A percentile compares a stretch with the other conserved stretches of the same genome.
These are phyloP conservation scores for Plasmodium blacklocki DNA, from an alignment of 169 alveolate species.

Conservation along the genomic window DNA sequence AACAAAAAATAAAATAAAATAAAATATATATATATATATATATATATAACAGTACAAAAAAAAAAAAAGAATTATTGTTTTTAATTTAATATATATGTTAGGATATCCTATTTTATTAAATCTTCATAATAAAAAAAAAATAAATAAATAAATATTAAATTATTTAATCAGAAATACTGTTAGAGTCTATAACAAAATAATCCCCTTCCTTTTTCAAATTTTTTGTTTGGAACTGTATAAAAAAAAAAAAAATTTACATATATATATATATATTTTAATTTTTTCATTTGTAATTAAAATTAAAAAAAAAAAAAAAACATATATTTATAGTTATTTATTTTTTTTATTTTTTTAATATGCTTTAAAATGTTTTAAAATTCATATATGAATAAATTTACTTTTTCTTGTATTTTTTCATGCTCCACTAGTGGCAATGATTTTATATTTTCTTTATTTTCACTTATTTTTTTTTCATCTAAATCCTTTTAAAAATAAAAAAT, in stretches of 20 bases:
- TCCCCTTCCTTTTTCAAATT: constrained; percentile 60
- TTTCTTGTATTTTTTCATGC: constrained; percentile 27
- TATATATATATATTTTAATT: constrained; percentile 11
- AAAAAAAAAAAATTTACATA: constrained; percentile 14
- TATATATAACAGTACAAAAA: not conserved
- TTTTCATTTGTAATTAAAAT: constrained; percentile 1
- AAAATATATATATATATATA: not conserved
- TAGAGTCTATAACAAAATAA: constrained; percentile 31
- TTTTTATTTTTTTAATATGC: not conserved
- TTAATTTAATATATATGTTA: not conserved
- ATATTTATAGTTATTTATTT: not conserved
- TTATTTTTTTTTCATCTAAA: not conserved
- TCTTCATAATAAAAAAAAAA: not conserved
- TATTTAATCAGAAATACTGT: constrained; percentile 16
- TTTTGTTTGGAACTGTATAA: constrained; percentile 32
- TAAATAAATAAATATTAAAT: not conserved
- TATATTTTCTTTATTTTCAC: constrained; percentile 8
- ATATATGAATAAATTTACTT: constrained; percentile 12
- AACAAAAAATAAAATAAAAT: not conserved
- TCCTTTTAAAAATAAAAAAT: constrained; percentile 22
- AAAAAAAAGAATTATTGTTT: not conserved
- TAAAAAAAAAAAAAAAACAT: not conserved
- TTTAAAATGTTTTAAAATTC: no score
- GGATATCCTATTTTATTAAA: no score
- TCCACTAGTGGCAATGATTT: constrained; percentile 29